phyloP scores from a whole-genome alignment of 495 filamentous ascomycete species.

The Trichocladium antarcticum region DNA sequence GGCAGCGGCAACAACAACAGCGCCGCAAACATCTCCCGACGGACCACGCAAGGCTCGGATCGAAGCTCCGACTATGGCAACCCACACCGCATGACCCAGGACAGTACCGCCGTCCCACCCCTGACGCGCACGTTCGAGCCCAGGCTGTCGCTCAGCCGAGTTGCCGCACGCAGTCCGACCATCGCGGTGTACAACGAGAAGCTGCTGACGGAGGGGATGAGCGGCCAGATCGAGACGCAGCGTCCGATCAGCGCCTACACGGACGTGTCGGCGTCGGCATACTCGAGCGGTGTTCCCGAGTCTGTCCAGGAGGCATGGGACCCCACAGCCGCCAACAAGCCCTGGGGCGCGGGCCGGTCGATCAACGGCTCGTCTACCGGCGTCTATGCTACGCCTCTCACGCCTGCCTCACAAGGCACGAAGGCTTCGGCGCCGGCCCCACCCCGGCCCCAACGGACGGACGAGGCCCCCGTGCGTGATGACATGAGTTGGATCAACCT shows the following conservation, averaged over 20 bases:
- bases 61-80: conserved; percentile 45
- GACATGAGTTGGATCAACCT: conserved; percentile 78
- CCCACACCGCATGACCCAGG: conserved; percentile 40
- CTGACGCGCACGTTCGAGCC: conserved; percentile 33
- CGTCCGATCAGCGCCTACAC: conserved; percentile 45
- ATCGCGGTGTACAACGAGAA: conserved; percentile 43
- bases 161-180: conserved; percentile 57
- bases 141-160: conserved; percentile 44
- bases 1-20: conserved; percentile 20
- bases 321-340: conserved; percentile 29
- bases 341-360: conserved; percentile 39
- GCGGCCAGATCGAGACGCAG: conserved; percentile 47
- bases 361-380: conserved; percentile 52
- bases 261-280: conserved; percentile 38
- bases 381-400: conserved; percentile 30
- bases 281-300: conserved; percentile 47
- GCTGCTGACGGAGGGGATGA: conserved; percentile 47
- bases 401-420: conserved; percentile 20
- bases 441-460: conserved; percentile 22
- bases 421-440: conserved; percentile 22
- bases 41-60: conserved; percentile 36
- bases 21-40: conserved; percentile 26
- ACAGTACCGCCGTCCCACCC: conserved; percentile 44
- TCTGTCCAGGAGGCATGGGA: conserved; percentile 45
- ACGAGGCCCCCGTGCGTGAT: conserved; percentile 14